These are phyloP conservation scores for Talaromyces amestolkiae DNA, from an alignment of 2,329 filamentous ascomycete genomes.

Conservation along the genomic window DNA sequence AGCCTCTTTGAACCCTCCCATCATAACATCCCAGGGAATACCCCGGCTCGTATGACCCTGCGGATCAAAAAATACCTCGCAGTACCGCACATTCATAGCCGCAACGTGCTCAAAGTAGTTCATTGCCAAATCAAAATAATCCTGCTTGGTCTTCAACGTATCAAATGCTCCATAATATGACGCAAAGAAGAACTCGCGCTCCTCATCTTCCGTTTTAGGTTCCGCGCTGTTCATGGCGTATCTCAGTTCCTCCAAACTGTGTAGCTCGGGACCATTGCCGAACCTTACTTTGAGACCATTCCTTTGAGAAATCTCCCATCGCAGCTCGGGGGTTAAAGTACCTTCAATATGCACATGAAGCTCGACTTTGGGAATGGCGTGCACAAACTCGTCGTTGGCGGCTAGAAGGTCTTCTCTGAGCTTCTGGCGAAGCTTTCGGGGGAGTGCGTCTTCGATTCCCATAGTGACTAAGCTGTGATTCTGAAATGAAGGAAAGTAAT, in stretches of 20 bases:
- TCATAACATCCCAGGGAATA: constrained; percentile 1
- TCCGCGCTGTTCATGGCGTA: constrained; percentile 7
- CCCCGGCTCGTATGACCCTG: constrained; percentile 5
- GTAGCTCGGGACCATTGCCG: background rate
- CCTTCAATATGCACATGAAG: constrained; percentile 5
- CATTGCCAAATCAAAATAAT: constrained; percentile 1
- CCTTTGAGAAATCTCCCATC: background rate
- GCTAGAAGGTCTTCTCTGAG: constrained; percentile 4
- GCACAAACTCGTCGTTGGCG: background rate
- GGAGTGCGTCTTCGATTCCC: constrained; percentile 4
- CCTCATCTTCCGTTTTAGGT: constrained; percentile 3
- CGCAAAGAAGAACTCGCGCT: constrained; percentile 8
- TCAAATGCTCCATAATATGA: constrained; percentile 8
- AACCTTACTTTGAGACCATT: background rate
- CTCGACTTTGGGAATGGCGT: background rate
- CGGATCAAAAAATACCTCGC: background rate
- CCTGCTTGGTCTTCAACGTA: background rate
- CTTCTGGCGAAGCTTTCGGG: constrained; percentile 5
- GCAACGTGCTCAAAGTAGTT: constrained; percentile 3
- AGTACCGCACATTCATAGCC: background rate
- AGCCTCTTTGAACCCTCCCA: constrained; percentile 8
- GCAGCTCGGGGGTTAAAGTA: background rate
- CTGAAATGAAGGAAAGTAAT: background rate
- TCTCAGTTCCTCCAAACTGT: constrained; percentile 3
- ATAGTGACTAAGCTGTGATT: background rate